Percentiles rank a stretch among this genome's conserved stretches.
phyloP scores from a whole-genome alignment of 75 land plant genomes.

The Cryptomeria japonica region DNA sequence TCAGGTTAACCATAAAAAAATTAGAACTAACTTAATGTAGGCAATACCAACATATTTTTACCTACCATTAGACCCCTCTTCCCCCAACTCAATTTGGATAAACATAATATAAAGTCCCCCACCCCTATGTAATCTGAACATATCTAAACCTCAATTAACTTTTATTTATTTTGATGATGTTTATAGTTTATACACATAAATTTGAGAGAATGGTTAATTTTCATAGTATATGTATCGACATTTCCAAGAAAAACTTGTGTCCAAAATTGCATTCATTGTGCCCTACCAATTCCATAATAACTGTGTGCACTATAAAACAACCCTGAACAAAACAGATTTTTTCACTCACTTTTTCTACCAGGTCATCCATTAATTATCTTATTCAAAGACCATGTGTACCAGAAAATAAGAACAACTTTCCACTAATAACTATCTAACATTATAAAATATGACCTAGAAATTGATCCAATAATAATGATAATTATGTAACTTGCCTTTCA shows the following conservation, averaged over 20 bases:
- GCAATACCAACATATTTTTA: background rate
- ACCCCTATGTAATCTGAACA: background rate
- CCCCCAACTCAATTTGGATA: no score
- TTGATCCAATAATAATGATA: background rate
- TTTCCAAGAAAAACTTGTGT: background rate
- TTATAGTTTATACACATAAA: background rate
- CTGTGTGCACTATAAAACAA: background rate
- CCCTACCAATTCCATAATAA: background rate
- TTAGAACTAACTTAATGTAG: background rate
- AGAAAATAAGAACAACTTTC: no score
- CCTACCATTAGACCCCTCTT: background rate
- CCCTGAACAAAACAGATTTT: background rate
- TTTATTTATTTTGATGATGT: no score
- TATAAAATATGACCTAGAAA: no score
- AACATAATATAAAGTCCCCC: background rate
- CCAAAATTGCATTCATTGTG: no score
- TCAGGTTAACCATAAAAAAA: no score
- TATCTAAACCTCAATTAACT: background rate
- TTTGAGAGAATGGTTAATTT: background rate
- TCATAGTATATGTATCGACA: background rate
- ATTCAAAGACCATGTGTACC: background rate
- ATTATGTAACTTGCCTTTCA: background rate
- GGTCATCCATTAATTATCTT: background rate
- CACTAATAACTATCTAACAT: no score
- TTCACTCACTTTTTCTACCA: background rate